Percentiles rank a stretch among this genome's conserved stretches.
These are phyloP conservation scores for Uronychia binucleata DNA, from an alignment of 73 alveolate genomes.

Conservation along the genomic window DNA sequence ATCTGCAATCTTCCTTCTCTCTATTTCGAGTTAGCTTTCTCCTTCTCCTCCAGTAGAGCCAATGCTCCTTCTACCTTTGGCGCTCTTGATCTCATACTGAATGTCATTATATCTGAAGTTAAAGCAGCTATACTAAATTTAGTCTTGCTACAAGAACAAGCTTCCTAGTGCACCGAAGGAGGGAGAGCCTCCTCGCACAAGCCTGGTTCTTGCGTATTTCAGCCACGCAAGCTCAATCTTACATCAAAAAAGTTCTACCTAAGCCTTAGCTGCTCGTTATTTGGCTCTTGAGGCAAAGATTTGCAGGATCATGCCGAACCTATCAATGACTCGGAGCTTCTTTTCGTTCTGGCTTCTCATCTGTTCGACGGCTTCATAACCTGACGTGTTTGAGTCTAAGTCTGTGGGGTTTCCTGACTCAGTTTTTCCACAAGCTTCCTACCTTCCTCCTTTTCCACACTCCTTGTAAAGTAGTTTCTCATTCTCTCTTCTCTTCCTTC, in stretches of 20 bases:
- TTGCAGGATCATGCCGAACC: slow-evolving; percentile 82
- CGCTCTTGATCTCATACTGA: slow-evolving; percentile 75
- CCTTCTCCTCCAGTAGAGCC: slow-evolving; percentile 87
- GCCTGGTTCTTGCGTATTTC: slow-evolving; percentile 75
- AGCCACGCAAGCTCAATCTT: slow-evolving; percentile 88
- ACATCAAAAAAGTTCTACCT: too few relatives aligned
- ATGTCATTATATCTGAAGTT: slow-evolving; percentile 24
- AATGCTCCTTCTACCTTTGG: slow-evolving; percentile 77
- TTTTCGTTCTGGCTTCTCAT: neutral
- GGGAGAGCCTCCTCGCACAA: slow-evolving; percentile 79
- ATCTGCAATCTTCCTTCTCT: slow-evolving; percentile 74
- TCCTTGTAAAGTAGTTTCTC: slow-evolving; percentile 31
- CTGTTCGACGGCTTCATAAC: slow-evolving; percentile 16
- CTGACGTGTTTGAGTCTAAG: slow-evolving; percentile 34
- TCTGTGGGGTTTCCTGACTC: slow-evolving; percentile 61
- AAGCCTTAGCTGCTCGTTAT: slow-evolving; percentile 62
- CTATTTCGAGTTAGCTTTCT: slow-evolving; percentile 78
- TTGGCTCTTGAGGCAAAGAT: slow-evolving; percentile 89
- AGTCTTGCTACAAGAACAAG: slow-evolving; percentile 57
- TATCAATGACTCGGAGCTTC: slow-evolving; percentile 76
- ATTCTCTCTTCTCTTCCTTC: slow-evolving; percentile 50
- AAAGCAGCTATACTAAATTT: too few relatives aligned
- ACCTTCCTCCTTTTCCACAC: slow-evolving; percentile 50
- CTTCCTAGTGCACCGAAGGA: slow-evolving; percentile 68
- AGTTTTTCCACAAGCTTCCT: too few relatives aligned